Evolutionary conservation across 129 eudicot genomes (phyloP).

Genomic region (Helichrysum umbraculigerum): DNA sequence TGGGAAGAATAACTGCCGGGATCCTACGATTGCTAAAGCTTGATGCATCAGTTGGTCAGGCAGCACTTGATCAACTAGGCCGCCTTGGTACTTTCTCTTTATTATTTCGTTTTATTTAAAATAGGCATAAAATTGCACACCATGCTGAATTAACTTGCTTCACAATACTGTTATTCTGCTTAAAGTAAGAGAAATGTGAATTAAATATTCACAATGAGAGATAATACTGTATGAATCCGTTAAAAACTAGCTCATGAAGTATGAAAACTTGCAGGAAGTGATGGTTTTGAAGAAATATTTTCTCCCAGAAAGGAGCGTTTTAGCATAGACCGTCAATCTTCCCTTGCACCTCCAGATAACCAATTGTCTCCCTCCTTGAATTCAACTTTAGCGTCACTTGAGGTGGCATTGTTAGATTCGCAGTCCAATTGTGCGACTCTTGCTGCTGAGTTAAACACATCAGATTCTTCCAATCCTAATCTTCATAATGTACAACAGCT

Average conservation of each 20-base stretch:
- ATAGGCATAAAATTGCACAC: background rate
- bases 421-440: constrained; percentile 63
- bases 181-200: background rate
- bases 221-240: background rate
- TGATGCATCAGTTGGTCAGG: constrained; percentile 66
- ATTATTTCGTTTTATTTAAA: background rate
- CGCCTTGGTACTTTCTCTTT: constrained; percentile 57
- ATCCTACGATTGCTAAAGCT: constrained; percentile 74
- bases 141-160: background rate
- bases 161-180: constrained; percentile 6
- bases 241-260: background rate
- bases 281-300: constrained; percentile 53
- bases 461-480: constrained; percentile 41
- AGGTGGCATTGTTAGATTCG: constrained; percentile 52
- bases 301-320: constrained; percentile 40
- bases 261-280: constrained; percentile 57
- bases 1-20: constrained; percentile 77
- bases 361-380: constrained; percentile 28
- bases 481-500: constrained; percentile 48
- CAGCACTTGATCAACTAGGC: constrained; percentile 66
- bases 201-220: background rate
- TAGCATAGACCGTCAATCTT: constrained; percentile 34
- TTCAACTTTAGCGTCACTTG: constrained; percentile 60
- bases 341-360: constrained; percentile 23
- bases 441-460: constrained; percentile 26